These are phyloP conservation scores for Fusarium ramigenum DNA, from an alignment of 2,329 filamentous ascomycete species.

Conservation along the genomic window DNA sequence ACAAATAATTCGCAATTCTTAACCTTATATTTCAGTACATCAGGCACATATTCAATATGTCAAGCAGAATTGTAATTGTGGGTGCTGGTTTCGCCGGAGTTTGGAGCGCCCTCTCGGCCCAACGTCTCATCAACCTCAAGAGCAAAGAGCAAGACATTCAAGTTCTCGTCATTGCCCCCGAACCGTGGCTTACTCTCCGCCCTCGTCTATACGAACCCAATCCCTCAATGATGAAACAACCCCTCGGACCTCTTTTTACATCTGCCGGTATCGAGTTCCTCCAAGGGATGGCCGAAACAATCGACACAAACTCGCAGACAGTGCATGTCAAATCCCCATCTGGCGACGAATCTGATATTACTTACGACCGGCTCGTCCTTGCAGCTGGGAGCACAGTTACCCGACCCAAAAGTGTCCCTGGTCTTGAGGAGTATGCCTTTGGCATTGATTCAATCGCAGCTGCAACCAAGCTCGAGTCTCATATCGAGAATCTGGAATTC, in stretches of 20 bases:
- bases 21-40: fast-evolving
- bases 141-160: constrained; percentile 23
- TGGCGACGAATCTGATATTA: not conserved
- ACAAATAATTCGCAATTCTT: not conserved
- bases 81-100: constrained; percentile 18
- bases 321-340: constrained; percentile 21
- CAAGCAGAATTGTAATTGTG: constrained; percentile 13
- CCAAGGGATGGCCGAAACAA: constrained; percentile 31
- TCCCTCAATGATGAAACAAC: constrained; percentile 31
- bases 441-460: constrained; percentile 46
- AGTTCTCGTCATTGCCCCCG: constrained; percentile 47
- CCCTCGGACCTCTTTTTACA: constrained; percentile 38
- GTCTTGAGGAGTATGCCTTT: constrained; percentile 48
- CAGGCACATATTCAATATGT: not conserved
- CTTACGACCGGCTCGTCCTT: constrained; percentile 49
- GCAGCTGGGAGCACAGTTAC: constrained; percentile 49
- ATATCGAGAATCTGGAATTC: constrained; percentile 35
- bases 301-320: constrained; percentile 22
- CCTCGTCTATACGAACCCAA: constrained; percentile 49
- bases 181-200: constrained; percentile 44
- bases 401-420: constrained; percentile 37
- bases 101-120: constrained; percentile 23
- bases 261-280: constrained; percentile 41
- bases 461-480: constrained; percentile 42
- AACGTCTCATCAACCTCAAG: constrained; percentile 8